These are phyloP conservation scores for Aspergillus avenaceus DNA, from an alignment of 495 filamentous ascomycete species.

Conservation along the genomic window DNA sequence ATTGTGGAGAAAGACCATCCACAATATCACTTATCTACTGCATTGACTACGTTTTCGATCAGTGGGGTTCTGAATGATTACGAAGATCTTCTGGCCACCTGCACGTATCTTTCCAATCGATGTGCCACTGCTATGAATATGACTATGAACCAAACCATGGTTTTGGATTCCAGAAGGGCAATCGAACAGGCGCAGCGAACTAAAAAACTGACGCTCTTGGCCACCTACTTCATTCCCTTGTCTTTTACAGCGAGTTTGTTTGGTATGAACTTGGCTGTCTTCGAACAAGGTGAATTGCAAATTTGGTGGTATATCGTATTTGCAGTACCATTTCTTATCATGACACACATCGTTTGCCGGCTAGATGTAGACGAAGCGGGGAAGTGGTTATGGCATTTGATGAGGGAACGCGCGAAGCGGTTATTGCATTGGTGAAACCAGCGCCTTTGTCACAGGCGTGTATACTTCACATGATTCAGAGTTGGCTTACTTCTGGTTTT, in stretches of 20 bases:
- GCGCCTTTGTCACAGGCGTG: no score
- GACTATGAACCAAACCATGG: conserved; percentile 1
- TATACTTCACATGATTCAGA: no score
- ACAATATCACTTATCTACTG: no score
- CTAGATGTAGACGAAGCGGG: no score
- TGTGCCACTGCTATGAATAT: not conserved
- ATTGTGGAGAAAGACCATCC: not conserved
- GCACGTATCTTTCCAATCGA: not conserved
- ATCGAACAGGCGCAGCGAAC: conserved; percentile 2
- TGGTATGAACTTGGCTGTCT: conserved; percentile 1
- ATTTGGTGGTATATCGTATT: conserved; percentile 6
- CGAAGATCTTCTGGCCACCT: not conserved
- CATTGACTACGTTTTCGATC: no score
- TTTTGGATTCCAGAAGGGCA: conserved; percentile 1
- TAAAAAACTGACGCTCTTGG: conserved; percentile 1
- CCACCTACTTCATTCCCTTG: conserved; percentile 1
- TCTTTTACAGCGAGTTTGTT: not conserved
- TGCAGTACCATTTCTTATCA: no score
- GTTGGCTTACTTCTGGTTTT: no score
- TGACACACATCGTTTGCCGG: no score
- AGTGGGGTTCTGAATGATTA: not conserved
- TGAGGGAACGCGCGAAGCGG: no score
- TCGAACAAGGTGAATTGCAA: not conserved
- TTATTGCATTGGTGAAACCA: no score
- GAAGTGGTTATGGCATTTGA: no score